phyloP scores from a whole-genome alignment of 352 stramenopile species.

The Phytophthora palmivora region DNA sequence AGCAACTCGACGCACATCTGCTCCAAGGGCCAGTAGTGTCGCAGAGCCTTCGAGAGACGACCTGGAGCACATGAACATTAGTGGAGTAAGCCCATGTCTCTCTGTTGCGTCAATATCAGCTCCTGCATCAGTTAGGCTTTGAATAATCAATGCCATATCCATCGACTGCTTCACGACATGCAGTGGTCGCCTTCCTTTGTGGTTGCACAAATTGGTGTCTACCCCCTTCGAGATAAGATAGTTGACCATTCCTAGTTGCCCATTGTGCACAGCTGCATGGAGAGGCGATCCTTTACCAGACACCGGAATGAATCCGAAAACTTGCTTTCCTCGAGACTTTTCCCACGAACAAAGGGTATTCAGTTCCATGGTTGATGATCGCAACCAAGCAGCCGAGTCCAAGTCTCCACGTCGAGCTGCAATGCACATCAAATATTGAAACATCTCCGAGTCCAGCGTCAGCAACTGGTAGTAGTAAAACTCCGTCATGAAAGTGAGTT shows the following conservation, averaged over 20 bases:
- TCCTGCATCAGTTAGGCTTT: slow-evolving; percentile 59
- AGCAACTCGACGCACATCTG: slow-evolving; percentile 60
- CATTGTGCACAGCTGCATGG: slow-evolving; percentile 67
- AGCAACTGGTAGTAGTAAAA: slow-evolving; percentile 89
- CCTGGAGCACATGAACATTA: slow-evolving; percentile 77
- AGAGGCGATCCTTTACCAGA: slow-evolving; percentile 63
- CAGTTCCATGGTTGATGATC: slow-evolving; percentile 58
- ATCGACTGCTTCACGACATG: slow-evolving; percentile 64
- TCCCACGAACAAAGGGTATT: slow-evolving; percentile 81
- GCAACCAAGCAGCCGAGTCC: slow-evolving; percentile 69
- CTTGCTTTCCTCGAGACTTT: slow-evolving; percentile 68
- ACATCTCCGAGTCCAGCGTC: slow-evolving; percentile 80
- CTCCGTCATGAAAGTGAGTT: slow-evolving; percentile 83
- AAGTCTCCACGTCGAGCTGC: slow-evolving; percentile 74
- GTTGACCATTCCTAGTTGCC: slow-evolving; percentile 68
- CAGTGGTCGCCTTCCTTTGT: slow-evolving; percentile 64
- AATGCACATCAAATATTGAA: slow-evolving; percentile 79
- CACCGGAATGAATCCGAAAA: slow-evolving; percentile 72
- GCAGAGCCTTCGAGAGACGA: slow-evolving; percentile 73
- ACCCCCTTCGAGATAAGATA: slow-evolving; percentile 62
- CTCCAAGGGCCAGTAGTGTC: slow-evolving; percentile 77
- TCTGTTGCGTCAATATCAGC: slow-evolving; percentile 71
- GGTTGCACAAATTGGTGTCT: slow-evolving; percentile 67
- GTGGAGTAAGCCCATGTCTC: slow-evolving; percentile 71
- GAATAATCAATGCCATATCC: slow-evolving; percentile 73